These are phyloP conservation scores for Phyllosticta paracitricarpa DNA, from an alignment of 2,329 filamentous ascomycete genomes.

Conservation along the genomic window DNA sequence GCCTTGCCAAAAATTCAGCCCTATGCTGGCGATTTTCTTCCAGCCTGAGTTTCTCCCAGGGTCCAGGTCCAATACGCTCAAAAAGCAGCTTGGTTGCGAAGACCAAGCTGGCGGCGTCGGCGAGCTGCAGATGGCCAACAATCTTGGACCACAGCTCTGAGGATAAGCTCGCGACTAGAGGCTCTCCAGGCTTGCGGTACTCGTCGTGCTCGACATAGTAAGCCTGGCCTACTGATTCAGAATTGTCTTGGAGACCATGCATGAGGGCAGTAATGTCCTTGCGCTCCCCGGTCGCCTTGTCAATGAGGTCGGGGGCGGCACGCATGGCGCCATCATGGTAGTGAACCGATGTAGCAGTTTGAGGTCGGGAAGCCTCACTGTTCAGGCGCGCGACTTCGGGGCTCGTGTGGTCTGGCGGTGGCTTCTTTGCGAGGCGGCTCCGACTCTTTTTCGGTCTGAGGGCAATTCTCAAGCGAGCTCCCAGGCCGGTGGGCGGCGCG, in stretches of 20 bases:
- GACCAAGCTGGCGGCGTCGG: conserved; percentile 41
- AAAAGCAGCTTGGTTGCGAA: conserved; percentile 40
- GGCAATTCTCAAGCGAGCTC: conserved; percentile 1
- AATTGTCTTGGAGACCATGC: conserved; percentile 27
- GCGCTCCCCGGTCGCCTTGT: conserved; percentile 11
- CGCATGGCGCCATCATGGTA: neutral
- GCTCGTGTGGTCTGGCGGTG: conserved; percentile 1
- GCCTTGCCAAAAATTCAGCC: conserved; percentile 40
- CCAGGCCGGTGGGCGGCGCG: conserved; percentile 1
- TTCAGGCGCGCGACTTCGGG: conserved; percentile 4
- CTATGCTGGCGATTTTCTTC: conserved; percentile 35
- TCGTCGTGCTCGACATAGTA: conserved; percentile 21
- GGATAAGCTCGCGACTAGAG: conserved; percentile 34
- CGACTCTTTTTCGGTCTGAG: conserved; percentile 7
- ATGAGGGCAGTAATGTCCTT: conserved; percentile 28
- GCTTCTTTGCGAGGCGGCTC: conserved; percentile 5
- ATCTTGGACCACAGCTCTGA: conserved; percentile 38
- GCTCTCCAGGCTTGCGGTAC: conserved; percentile 15
- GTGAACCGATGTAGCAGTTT: neutral
- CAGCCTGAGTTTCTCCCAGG: conserved; percentile 28
- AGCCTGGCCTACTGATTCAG: conserved; percentile 21
- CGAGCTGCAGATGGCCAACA: conserved; percentile 30
- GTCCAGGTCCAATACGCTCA: conserved; percentile 30
- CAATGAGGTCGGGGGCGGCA: conserved; percentile 1
- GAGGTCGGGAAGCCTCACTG: conserved; percentile 1